Conservation (phyloP, 257 asterid genomes). For the Linderniella brevidens region DNA sequence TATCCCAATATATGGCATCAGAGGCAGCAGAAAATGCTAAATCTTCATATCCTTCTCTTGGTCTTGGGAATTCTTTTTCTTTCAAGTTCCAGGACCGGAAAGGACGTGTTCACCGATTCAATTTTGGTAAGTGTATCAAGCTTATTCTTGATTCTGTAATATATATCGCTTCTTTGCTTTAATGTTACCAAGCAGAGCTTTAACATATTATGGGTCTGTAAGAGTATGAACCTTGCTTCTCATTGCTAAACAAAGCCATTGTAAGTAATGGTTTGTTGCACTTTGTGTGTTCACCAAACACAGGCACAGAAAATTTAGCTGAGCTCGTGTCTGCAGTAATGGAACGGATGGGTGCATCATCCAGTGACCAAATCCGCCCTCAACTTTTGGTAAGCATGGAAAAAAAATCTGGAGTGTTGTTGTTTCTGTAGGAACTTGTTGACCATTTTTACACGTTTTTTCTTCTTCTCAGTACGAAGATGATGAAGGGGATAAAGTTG, state of each 20-base stretch:
- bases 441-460: constrained; percentile 6
- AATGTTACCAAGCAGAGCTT: too few relatives aligned
- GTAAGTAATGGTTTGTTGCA: too few relatives aligned
- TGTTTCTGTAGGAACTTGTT: constrained; percentile 6
- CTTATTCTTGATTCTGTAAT: not conserved
- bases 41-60: constrained; percentile 55
- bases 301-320: constrained; percentile 59
- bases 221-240: not conserved
- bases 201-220: too few relatives aligned
- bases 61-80: constrained; percentile 62
- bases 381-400: constrained; percentile 63
- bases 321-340: constrained; percentile 71
- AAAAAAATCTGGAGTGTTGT: not conserved
- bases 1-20: constrained; percentile 43
- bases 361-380: constrained; percentile 27
- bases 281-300: constrained; percentile 9
- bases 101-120: constrained; percentile 69
- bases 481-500: constrained; percentile 88
- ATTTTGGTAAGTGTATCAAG: constrained; percentile 41
- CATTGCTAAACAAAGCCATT: too few relatives aligned
- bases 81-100: constrained; percentile 69
- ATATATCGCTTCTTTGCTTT: too few relatives aligned
- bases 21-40: constrained; percentile 47
- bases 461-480: constrained; percentile 56
- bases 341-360: constrained; percentile 43